Percentiles rank a stretch among this genome's conserved stretches.
Conservation (phyloP, 495 filamentous ascomycete species). For the Xylaria flabelliformis region DNA sequence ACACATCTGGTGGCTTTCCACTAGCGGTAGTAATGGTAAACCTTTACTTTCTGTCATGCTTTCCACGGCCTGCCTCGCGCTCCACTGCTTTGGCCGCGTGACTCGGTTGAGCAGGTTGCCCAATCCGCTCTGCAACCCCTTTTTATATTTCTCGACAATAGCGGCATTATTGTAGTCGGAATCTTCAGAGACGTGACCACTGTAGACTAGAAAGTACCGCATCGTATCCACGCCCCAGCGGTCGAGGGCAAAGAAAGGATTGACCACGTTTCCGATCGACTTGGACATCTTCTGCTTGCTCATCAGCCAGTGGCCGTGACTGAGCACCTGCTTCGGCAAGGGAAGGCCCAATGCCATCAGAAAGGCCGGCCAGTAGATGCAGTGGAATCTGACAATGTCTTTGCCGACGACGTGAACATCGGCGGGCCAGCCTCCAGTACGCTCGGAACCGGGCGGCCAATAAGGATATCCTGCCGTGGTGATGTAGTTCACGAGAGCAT, state of each 20-base stretch:
- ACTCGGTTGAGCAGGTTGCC: slow-evolving; percentile 81
- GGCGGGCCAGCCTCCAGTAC: slow-evolving; percentile 79
- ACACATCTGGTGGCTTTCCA: slow-evolving; percentile 7
- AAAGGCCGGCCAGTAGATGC: slow-evolving; percentile 97
- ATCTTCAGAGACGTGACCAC: slow-evolving; percentile 77
- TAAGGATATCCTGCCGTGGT: slow-evolving; percentile 85
- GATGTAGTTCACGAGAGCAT: slow-evolving; percentile 92
- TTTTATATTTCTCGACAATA: slow-evolving; percentile 80
- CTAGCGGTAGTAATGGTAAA: background rate
- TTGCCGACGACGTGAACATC: slow-evolving; percentile 94
- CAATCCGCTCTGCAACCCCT: slow-evolving; percentile 70
- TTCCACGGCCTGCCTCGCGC: slow-evolving; percentile 61
- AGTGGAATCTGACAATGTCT: slow-evolving; percentile 95
- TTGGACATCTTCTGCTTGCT: slow-evolving; percentile 93
- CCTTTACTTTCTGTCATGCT: slow-evolving; percentile 37
- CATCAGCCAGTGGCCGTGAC: slow-evolving; percentile 95
- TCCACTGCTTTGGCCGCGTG: slow-evolving; percentile 70
- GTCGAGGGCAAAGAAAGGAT: slow-evolving; percentile 90
- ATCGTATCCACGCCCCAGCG: slow-evolving; percentile 86
- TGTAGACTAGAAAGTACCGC: slow-evolving; percentile 83
- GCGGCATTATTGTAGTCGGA: slow-evolving; percentile 81
- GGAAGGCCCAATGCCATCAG: slow-evolving; percentile 88
- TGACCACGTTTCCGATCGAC: slow-evolving; percentile 91
- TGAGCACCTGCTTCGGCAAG: slow-evolving; percentile 79
- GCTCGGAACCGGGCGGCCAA: slow-evolving; percentile 64